phyloP scores from a whole-genome alignment of 345 rosid genomes.

The Reutealis trisperma region DNA sequence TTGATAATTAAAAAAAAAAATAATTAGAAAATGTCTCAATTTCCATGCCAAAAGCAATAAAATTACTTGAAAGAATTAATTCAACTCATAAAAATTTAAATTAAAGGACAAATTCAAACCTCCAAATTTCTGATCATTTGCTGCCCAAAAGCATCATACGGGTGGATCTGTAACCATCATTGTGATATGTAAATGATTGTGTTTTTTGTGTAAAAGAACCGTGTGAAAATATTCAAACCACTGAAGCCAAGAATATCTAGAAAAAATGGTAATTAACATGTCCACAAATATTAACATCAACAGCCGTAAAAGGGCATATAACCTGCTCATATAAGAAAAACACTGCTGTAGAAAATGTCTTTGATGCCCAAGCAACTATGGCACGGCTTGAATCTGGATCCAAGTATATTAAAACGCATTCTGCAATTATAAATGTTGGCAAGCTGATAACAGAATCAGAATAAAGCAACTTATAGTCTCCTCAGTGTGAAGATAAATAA shows the following conservation, averaged over 20 bases:
- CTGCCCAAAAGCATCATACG: conserved; percentile 96
- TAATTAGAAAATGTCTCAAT: not conserved
- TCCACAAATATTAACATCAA: not conserved
- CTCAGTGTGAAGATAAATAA: conserved; percentile 23
- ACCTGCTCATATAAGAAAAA: conserved; percentile 99
- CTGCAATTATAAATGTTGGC: conserved; percentile 99
- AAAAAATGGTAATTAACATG: conserved; percentile 17
- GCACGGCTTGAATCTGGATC: conserved; percentile 82
- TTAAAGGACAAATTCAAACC: conserved; percentile 41
- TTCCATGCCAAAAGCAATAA: not conserved
- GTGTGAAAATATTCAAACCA: conserved; percentile 7
- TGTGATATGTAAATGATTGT: conserved; percentile 8
- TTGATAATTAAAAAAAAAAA: not conserved
- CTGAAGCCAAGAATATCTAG: not conserved
- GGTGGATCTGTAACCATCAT: conserved; percentile 68
- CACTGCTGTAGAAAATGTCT: conserved; percentile 66
- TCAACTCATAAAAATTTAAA: conserved; percentile 2
- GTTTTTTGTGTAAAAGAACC: not conserved
- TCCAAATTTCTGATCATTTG: conserved; percentile 97
- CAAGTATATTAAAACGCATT: conserved; percentile 94
- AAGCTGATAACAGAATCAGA: conserved; percentile 79
- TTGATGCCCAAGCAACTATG: conserved; percentile 82
- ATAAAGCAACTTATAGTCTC: conserved; percentile 34
- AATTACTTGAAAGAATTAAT: not conserved
- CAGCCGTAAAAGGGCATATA: conserved; percentile 10